Conservation (phyloP, 805 yeast species). For the Kregervanrija fluxuum region DNA sequence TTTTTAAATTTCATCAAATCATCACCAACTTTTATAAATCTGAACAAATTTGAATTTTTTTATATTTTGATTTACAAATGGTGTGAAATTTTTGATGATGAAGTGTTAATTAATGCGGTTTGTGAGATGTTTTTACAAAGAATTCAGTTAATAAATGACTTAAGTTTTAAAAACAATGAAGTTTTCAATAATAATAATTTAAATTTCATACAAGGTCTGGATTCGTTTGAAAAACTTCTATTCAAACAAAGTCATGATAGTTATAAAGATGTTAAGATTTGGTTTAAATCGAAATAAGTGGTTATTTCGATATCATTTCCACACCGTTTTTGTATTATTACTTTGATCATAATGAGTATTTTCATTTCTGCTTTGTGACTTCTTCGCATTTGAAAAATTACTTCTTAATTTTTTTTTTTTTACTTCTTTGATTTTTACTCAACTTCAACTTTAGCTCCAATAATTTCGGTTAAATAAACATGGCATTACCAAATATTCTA, state of each 20-base stretch:
- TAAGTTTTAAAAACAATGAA: conserved; percentile 38
- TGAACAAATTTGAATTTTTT: no score
- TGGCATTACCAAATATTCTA: conserved; percentile 33
- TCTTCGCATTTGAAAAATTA: no score
- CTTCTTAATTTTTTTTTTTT: no score
- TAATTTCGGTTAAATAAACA: no score
- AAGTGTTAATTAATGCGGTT: conserved; percentile 43
- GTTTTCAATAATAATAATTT: conserved; percentile 22
- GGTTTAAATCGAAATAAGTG: conserved; percentile 11
- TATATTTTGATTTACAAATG: conserved; percentile 51
- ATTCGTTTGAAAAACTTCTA: conserved; percentile 64
- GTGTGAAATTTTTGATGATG: conserved; percentile 65
- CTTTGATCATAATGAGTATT: no score
- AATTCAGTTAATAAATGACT: conserved; percentile 64
- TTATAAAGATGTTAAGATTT: conserved; percentile 20
- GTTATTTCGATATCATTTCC: no score
- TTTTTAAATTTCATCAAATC: conserved; percentile 80
- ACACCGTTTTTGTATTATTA: no score
- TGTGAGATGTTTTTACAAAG: conserved; percentile 52
- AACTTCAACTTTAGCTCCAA: no score
- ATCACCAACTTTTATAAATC: conserved; percentile 24
- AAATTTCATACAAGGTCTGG: conserved; percentile 58
- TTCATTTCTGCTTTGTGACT: no score
- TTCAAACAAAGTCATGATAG: conserved; percentile 45
- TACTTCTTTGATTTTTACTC: no score